phyloP scores from a whole-genome alignment of 2,329 filamentous ascomycete genomes.

The Ophiostoma quercus region DNA sequence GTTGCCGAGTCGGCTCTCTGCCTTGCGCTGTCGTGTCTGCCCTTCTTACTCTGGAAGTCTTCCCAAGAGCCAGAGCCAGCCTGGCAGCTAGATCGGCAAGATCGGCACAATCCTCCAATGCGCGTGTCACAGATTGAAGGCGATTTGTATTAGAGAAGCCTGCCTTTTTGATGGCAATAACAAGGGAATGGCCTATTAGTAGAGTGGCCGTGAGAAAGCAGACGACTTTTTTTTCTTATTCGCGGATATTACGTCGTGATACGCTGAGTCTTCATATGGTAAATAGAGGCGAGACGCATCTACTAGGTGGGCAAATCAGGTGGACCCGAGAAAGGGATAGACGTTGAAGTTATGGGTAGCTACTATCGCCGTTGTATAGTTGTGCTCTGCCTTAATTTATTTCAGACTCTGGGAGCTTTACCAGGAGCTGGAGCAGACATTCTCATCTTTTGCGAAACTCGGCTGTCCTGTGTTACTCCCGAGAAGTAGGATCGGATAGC shows the following conservation, averaged over 20 bases:
- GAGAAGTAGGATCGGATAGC: neutral
- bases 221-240: neutral
- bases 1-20: no score
- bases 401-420: neutral
- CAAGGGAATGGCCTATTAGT: neutral
- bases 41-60: neutral
- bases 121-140: neutral
- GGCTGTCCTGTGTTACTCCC: neutral
- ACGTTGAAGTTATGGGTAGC: neutral
- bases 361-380: neutral
- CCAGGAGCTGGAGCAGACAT: neutral
- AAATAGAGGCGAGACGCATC: slow-evolving; percentile 3
- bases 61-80: no score
- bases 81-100: neutral
- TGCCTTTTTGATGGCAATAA: neutral
- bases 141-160: neutral
- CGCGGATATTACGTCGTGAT: neutral
- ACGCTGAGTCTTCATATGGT: neutral
- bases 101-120: neutral
- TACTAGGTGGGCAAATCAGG: neutral
- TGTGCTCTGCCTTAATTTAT: neutral
- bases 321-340: slow-evolving; percentile 2
- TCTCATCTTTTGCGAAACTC: neutral
- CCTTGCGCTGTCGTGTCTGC: neutral
- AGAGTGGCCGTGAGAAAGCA: neutral